phyloP scores from a whole-genome alignment of 2,329 filamentous ascomycete genomes.

The Fusarium longipes region DNA sequence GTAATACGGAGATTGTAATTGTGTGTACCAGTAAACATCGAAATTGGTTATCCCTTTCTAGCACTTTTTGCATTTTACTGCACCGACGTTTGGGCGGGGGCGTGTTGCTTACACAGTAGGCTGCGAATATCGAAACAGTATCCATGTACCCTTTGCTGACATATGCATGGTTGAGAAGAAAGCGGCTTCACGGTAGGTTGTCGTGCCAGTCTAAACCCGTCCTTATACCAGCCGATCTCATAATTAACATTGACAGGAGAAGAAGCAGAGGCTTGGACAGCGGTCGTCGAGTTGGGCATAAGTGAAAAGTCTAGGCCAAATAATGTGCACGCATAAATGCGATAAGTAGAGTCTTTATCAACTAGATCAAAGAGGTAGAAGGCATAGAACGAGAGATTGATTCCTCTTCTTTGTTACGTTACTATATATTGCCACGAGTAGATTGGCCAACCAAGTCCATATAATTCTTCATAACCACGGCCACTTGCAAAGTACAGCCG shows the following conservation, averaged over 20 bases:
- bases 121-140: not conserved
- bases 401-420: not conserved
- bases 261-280: not conserved
- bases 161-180: too few relatives aligned
- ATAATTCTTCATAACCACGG: not conserved
- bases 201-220: too few relatives aligned
- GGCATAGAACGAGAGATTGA: not conserved
- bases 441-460: not conserved
- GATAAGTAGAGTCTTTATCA: not conserved
- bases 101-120: not conserved
- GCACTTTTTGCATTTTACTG: not conserved
- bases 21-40: not conserved
- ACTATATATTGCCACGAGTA: not conserved
- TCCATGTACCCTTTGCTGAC: too few relatives aligned
- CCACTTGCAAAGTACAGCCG: not conserved
- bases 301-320: not conserved
- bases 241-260: not conserved
- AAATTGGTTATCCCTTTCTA: not conserved
- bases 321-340: not conserved
- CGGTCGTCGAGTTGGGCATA: not conserved
- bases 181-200: too few relatives aligned
- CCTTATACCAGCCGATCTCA: not conserved
- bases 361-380: not conserved
- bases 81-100: not conserved
- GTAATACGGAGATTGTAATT: too few relatives aligned